Percentiles rank a stretch among this genome's conserved stretches.
Evolutionary conservation across 805 yeast genomes (phyloP).

Genomic region (Candida sphagnicola): DNA sequence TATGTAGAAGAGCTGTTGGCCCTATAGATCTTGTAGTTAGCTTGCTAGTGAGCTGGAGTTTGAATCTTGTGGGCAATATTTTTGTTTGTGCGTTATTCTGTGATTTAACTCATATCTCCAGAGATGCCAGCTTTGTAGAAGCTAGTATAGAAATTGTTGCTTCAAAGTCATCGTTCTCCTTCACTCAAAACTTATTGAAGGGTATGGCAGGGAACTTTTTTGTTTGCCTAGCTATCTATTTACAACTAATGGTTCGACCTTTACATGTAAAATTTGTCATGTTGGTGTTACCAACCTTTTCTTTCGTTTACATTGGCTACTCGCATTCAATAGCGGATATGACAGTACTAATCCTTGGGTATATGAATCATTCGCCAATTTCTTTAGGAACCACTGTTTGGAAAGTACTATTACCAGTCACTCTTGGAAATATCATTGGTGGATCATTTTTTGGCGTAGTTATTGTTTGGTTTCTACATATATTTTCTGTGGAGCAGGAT

Average conservation of each 20-base stretch:
- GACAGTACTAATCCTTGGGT: slow-evolving; percentile 62
- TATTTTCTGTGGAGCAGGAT: slow-evolving; percentile 70
- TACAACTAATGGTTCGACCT: slow-evolving; percentile 77
- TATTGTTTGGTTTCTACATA: slow-evolving; percentile 70
- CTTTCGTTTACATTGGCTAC: slow-evolving; percentile 76
- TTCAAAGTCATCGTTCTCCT: slow-evolving; percentile 41
- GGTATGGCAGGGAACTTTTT: slow-evolving; percentile 75
- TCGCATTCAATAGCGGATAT: slow-evolving; percentile 83
- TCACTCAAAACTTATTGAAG: slow-evolving; percentile 62
- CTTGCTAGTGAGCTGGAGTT: slow-evolving; percentile 65
- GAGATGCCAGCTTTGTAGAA: slow-evolving; percentile 32
- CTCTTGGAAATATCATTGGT: slow-evolving; percentile 77
- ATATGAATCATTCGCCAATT: slow-evolving; percentile 62
- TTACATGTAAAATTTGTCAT: slow-evolving; percentile 67
- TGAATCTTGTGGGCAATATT: slow-evolving; percentile 60
- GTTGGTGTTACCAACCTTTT: slow-evolving; percentile 65
- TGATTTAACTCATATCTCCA: slow-evolving; percentile 49
- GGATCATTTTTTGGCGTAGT: slow-evolving; percentile 63
- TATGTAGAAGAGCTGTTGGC: slow-evolving; percentile 66
- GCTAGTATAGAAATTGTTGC: slow-evolving; percentile 50
- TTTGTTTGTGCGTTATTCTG: slow-evolving; percentile 66
- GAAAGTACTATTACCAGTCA: slow-evolving; percentile 69
- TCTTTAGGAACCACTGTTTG: slow-evolving; percentile 65
- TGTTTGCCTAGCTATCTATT: slow-evolving; percentile 70
- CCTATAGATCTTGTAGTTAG: slow-evolving; percentile 58